phyloP scores from a whole-genome alignment of 768 basidiomycete genomes.

The Serpula lacrymans region DNA sequence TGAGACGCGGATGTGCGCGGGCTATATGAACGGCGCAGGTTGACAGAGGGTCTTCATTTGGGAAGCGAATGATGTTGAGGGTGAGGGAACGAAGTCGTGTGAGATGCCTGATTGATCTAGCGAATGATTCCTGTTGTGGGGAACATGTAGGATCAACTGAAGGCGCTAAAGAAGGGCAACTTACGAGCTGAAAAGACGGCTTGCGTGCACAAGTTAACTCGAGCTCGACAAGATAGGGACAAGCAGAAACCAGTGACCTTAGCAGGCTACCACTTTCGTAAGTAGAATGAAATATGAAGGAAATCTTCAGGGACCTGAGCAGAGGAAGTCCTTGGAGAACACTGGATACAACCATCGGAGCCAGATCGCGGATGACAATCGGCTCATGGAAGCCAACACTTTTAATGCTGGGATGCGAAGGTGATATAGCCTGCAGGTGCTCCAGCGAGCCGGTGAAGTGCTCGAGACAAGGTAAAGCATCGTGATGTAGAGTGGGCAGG shows the following conservation, averaged over 20 bases:
- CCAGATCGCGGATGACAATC: conserved; percentile 63
- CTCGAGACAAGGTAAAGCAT: conserved; percentile 46
- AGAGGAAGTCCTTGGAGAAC: conserved; percentile 55
- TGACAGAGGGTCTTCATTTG: conserved; percentile 58
- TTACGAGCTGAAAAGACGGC: conserved; percentile 70
- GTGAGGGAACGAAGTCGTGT: conserved; percentile 59
- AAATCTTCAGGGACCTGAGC: conserved; percentile 57
- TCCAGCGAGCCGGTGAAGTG: conserved; percentile 66
- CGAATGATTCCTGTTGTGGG: conserved; percentile 52
- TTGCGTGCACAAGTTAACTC: conserved; percentile 65
- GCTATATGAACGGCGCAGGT: conserved; percentile 62
- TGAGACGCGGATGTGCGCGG: conserved; percentile 62
- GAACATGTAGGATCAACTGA: background rate
- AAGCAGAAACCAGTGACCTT: conserved; percentile 61
- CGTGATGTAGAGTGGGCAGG: conserved; percentile 44
- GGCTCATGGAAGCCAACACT: conserved; percentile 64
- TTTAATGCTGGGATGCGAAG: conserved; percentile 46
- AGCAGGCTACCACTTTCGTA: conserved; percentile 73
- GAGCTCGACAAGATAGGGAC: conserved; percentile 60
- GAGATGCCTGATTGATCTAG: conserved; percentile 59
- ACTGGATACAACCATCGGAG: conserved; percentile 56
- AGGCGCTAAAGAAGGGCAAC: conserved; percentile 14
- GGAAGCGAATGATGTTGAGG: conserved; percentile 64
- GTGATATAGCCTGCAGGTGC: conserved; percentile 52
- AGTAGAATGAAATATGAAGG: conserved; percentile 67